phyloP scores from a whole-genome alignment of 805 yeast genomes.

The Wickerhamiella alocasiicola region DNA sequence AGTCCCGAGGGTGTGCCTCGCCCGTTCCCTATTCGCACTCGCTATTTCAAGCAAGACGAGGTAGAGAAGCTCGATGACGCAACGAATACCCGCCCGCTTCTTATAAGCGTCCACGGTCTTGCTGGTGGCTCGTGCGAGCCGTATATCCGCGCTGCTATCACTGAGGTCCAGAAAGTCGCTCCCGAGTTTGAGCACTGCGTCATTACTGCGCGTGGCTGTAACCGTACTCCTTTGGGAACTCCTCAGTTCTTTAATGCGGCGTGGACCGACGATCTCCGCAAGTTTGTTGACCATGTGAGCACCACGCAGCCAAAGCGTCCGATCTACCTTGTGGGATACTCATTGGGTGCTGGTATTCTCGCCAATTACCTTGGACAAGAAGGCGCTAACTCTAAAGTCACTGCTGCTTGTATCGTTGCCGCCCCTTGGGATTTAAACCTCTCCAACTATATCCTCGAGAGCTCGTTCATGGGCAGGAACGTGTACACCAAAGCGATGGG shows the following conservation, averaged over 20 bases:
- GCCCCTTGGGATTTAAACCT: conserved; percentile 63
- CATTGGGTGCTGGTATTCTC: conserved; percentile 65
- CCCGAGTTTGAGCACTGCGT: conserved; percentile 51
- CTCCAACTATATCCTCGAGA: conserved; percentile 35
- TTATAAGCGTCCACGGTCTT: conserved; percentile 60
- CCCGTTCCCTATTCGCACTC: conserved; percentile 38
- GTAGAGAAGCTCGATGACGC: conserved; percentile 26
- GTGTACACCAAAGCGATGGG: conserved; percentile 44
- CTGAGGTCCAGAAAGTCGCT: conserved; percentile 19
- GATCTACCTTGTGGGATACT: conserved; percentile 60
- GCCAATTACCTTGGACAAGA: conserved; percentile 64
- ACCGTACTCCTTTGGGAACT: conserved; percentile 52
- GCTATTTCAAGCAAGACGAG: conserved; percentile 41
- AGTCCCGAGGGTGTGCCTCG: conserved; percentile 27
- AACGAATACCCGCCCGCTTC: conserved; percentile 39
- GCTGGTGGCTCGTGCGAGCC: conserved; percentile 81
- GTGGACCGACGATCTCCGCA: conserved; percentile 58
- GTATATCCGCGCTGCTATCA: conserved; percentile 50
- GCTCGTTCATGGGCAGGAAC: conserved; percentile 32
- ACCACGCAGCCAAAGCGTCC: conserved; percentile 46
- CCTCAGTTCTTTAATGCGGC: conserved; percentile 59
- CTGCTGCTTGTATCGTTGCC: conserved; percentile 49
- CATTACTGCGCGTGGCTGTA: conserved; percentile 66
- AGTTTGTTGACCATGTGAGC: conserved; percentile 40
- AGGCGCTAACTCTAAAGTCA: conserved; percentile 30